Percentiles rank a stretch among this genome's conserved stretches.
These are phyloP conservation scores for Gossypioides kirkii DNA, from an alignment of 345 rosid species.

Conservation along the genomic window DNA sequence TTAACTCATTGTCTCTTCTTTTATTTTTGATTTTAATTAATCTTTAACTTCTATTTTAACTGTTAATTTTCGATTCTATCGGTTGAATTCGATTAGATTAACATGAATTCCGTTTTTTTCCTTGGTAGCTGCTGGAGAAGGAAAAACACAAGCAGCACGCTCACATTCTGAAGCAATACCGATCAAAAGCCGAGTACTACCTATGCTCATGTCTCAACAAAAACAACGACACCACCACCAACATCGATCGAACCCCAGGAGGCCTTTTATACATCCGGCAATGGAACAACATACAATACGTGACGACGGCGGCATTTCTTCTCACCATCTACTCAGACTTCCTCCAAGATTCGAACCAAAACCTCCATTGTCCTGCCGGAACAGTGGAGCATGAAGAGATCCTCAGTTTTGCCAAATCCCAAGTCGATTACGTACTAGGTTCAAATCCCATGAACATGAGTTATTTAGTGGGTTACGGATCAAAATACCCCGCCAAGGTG, in stretches of 20 bases:
- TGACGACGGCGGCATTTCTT: slow-evolving; percentile 74
- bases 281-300: slow-evolving; percentile 99
- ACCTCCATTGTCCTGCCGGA: slow-evolving; percentile 46
- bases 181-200: slow-evolving; percentile 72
- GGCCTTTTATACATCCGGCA: slow-evolving; percentile 75
- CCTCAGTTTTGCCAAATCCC: slow-evolving; percentile 57
- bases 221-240: slow-evolving; percentile 39
- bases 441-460: slow-evolving; percentile 80
- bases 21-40: no score
- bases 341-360: slow-evolving; percentile 33
- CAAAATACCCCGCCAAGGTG: slow-evolving; percentile 58
- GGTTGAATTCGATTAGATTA: no score
- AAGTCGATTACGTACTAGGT: slow-evolving; percentile 81
- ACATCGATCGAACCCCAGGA: slow-evolving; percentile 60
- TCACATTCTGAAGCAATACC: slow-evolving; percentile 43
- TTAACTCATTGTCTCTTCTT: no score
- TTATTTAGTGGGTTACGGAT: slow-evolving; percentile 77
- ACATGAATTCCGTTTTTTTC: neutral
- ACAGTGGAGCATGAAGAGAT: slow-evolving; percentile 37
- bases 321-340: slow-evolving; percentile 67
- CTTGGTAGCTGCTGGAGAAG: slow-evolving; percentile 47
- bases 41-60: no score
- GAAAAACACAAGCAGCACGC: slow-evolving; percentile 42
- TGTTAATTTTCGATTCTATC: no score
- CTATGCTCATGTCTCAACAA: slow-evolving; percentile 75